These are phyloP conservation scores for Magnusiomyces ingens DNA, from an alignment of 1,139 yeast species.

Conservation along the genomic window DNA sequence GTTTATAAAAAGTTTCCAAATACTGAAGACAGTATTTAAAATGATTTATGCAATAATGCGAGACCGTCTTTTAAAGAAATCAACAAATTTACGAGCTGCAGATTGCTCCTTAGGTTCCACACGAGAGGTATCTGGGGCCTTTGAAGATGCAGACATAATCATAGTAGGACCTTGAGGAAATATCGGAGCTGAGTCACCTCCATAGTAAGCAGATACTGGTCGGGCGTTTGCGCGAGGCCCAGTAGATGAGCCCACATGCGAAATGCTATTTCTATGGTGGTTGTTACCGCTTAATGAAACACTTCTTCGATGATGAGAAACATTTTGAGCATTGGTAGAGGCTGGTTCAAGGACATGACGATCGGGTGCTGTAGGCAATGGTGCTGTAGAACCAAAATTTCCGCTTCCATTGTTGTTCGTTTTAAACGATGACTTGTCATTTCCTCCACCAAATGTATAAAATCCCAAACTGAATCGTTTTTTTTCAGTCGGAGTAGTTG, in stretches of 20 bases:
- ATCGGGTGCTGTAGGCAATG: not conserved
- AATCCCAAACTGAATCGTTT: conserved; percentile 6
- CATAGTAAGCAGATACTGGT: not conserved
- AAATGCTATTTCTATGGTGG: not conserved
- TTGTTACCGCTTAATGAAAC: not conserved
- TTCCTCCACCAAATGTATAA: not conserved
- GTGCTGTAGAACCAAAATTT: too few species aligned
- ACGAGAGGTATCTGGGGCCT: not conserved
- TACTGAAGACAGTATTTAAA: not conserved
- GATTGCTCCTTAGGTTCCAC: conserved; percentile 5
- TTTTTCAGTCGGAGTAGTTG: not conserved
- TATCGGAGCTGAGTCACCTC: not conserved
- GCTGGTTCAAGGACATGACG: not conserved
- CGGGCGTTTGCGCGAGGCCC: not conserved
- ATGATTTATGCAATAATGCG: conserved; percentile 1
- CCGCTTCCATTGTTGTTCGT: too few species aligned
- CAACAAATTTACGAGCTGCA: conserved; percentile 19
- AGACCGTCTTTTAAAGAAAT: conserved; percentile 25
- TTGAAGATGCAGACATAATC: not conserved
- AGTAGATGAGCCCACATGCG: not conserved
- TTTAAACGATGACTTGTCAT: not conserved
- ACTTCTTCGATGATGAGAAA: not conserved
- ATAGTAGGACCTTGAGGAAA: not conserved
- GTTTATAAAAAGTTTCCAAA: not conserved
- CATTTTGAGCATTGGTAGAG: not conserved